Conservation (phyloP, 2,329 filamentous ascomycete species). For the Pestalotiopsis sp. region DNA sequence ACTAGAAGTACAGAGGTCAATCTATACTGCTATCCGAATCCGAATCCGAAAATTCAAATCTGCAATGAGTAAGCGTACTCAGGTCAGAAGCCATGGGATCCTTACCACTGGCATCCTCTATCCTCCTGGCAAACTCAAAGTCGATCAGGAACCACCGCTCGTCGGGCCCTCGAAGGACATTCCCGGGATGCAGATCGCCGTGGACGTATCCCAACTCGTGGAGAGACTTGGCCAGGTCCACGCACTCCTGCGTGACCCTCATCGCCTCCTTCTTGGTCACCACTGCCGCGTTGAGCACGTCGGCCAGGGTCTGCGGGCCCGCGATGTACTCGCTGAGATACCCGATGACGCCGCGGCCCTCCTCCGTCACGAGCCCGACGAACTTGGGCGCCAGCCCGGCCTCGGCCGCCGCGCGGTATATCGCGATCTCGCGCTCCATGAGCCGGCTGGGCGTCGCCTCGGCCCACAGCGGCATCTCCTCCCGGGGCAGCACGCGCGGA, state of each 20-base stretch:
- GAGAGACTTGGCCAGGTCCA: not conserved
- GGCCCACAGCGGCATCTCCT: not conserved
- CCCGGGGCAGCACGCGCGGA: not conserved
- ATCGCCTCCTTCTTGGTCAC: not conserved
- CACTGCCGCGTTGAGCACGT: not conserved
- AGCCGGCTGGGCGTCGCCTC: not conserved
- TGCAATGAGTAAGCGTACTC: too few species aligned
- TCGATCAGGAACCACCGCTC: not conserved
- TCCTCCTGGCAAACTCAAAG: not conserved
- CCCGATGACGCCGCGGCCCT: not conserved
- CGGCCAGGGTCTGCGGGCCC: not conserved
- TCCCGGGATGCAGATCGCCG: not conserved
- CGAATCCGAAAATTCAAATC: too few species aligned
- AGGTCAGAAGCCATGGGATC: too few species aligned
- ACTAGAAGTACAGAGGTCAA: too few species aligned
- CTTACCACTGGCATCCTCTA: too few species aligned
- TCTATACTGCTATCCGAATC: too few species aligned
- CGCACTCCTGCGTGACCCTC: not conserved
- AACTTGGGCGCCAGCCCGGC: not conserved
- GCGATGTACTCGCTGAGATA: not conserved
- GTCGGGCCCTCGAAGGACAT: not conserved
- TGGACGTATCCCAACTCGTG: not conserved
- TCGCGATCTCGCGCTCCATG: not conserved
- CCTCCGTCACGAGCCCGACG: not conserved
- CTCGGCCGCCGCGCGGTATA: not conserved